Percentiles rank a stretch among this genome's conserved stretches.
These are phyloP conservation scores for Myxozyma nipponensis DNA, from an alignment of 805 yeast species.

Conservation along the genomic window DNA sequence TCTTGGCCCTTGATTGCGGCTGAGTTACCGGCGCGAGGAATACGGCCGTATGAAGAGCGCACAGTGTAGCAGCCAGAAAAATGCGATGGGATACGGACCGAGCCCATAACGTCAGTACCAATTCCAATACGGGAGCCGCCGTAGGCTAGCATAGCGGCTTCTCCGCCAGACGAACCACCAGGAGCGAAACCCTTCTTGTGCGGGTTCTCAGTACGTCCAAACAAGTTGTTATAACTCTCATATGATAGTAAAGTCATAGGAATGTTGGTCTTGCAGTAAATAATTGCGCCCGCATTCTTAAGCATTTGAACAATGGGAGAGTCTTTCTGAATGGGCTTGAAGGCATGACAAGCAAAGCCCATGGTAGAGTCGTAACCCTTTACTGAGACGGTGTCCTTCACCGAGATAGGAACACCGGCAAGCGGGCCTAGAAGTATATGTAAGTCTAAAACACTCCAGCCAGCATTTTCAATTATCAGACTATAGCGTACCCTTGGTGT, in stretches of 20 bases:
- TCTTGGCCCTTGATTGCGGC: conserved; percentile 47
- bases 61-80: conserved; percentile 50
- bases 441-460: neutral
- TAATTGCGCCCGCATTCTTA: conserved; percentile 51
- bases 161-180: conserved; percentile 59
- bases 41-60: conserved; percentile 49
- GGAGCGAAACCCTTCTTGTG: conserved; percentile 43
- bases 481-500: conserved; percentile 42
- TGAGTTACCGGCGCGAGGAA: conserved; percentile 44
- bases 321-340: conserved; percentile 43
- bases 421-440: conserved; percentile 44
- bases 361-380: conserved; percentile 52
- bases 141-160: conserved; percentile 47
- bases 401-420: conserved; percentile 61
- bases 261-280: conserved; percentile 53
- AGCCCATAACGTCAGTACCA: conserved; percentile 56
- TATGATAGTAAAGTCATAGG: conserved; percentile 46
- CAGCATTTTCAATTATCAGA: neutral
- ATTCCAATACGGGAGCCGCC: conserved; percentile 51
- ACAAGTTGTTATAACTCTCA: conserved; percentile 45
- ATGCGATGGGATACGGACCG: conserved; percentile 54
- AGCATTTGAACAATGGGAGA: conserved; percentile 43
- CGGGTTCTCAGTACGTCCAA: conserved; percentile 48
- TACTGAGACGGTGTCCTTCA: conserved; percentile 55
- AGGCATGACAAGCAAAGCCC: conserved; percentile 46